A percentile compares a stretch with the other conserved stretches of the same genome.
Evolutionary conservation across 768 basidiomycete genomes (phyloP).

Genomic region (Crassisporium funariophilum): DNA sequence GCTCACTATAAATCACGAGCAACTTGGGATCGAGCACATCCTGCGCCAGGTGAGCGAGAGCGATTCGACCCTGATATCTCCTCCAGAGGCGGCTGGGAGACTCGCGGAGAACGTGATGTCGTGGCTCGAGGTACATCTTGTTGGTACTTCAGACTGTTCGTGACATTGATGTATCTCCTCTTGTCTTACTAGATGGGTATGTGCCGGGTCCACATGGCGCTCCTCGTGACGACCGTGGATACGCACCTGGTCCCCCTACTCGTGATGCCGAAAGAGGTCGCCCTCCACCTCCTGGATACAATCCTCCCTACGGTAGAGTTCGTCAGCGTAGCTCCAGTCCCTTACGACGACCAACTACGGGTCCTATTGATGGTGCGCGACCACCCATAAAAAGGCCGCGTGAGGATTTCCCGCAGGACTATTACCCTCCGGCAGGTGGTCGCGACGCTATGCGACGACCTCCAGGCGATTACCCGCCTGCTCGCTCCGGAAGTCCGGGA

Average conservation of each 20-base stretch:
- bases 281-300: conserved; percentile 16
- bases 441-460: conserved; percentile 17
- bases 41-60: conserved; percentile 31
- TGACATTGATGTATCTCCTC: neutral
- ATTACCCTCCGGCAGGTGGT: conserved; percentile 33
- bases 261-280: conserved; percentile 29
- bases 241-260: conserved; percentile 16
- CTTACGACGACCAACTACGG: conserved; percentile 32
- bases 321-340: conserved; percentile 51
- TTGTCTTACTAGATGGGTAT: conserved; percentile 16
- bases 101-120: conserved; percentile 41
- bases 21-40: conserved; percentile 36
- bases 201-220: conserved; percentile 14
- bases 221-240: conserved; percentile 19
- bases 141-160: neutral
- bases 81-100: conserved; percentile 39
- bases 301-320: conserved; percentile 38
- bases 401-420: conserved; percentile 42
- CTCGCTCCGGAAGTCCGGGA: conserved; percentile 21
- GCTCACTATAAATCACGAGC: conserved; percentile 36
- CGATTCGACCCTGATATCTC: conserved; percentile 40
- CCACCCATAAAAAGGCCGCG: conserved; percentile 48
- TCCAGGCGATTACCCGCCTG: conserved; percentile 24
- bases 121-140: conserved; percentile 20
- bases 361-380: conserved; percentile 38